phyloP scores from a whole-genome alignment of 2,329 filamentous ascomycete genomes.

The Cercospora brassicicola region DNA sequence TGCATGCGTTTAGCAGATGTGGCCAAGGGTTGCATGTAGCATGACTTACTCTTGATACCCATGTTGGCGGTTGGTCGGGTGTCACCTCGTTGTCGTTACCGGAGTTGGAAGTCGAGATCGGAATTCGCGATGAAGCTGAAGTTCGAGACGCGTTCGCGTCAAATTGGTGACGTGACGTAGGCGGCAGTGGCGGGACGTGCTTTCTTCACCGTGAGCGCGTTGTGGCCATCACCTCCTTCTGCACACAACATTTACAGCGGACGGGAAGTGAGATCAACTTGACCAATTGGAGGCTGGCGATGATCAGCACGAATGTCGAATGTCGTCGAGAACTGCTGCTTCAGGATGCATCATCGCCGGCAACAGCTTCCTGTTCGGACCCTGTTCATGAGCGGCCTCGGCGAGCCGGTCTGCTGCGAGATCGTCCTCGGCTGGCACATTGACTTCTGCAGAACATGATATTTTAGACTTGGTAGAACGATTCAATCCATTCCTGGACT shows the following conservation, averaged over 20 bases:
- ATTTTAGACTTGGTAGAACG: conserved; percentile 13
- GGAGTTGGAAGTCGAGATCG: not conserved
- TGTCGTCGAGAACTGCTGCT: not conserved
- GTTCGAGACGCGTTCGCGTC: conserved; percentile 14
- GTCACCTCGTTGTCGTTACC: conserved; percentile 7
- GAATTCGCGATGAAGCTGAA: conserved; percentile 10
- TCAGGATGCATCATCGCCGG: not conserved
- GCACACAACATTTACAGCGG: not conserved
- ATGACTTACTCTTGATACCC: conserved; percentile 41
- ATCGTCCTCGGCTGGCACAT: conserved; percentile 16
- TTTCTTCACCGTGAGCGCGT: not conserved
- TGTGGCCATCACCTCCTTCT: not conserved
- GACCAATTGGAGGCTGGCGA: not conserved
- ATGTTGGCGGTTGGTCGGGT: conserved; percentile 28
- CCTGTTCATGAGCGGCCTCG: conserved; percentile 12
- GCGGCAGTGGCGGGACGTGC: not conserved
- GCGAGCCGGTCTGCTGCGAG: conserved; percentile 7
- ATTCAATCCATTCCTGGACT: not conserved
- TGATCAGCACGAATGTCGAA: not conserved
- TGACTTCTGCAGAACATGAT: conserved; percentile 9
- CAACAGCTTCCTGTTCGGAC: conserved; percentile 10
- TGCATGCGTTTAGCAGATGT: conserved; percentile 21
- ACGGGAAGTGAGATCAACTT: not conserved
- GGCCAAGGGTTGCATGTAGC: not conserved
- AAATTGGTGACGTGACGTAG: conserved; percentile 15